Evolutionary conservation across 139 green algal species (phyloP).

Genomic region (Tetraselmis chui): DNA sequence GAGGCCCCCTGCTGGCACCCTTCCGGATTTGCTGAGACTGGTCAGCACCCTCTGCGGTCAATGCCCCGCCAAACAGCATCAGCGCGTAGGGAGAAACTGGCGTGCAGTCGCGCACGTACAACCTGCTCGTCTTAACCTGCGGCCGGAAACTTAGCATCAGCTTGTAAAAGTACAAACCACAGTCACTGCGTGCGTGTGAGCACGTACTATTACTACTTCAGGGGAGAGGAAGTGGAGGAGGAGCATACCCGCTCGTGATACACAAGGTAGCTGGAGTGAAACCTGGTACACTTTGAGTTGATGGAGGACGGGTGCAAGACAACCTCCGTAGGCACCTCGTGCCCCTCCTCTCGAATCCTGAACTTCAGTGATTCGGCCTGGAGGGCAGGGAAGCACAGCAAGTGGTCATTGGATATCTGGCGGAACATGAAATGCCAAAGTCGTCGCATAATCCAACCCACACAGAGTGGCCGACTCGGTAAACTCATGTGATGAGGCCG

Average conservation of each 20-base stretch:
- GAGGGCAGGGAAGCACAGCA: neutral
- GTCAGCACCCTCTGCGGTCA: conserved; percentile 17
- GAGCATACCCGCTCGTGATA: conserved; percentile 23
- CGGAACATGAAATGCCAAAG: no score
- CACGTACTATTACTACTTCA: no score
- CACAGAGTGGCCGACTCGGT: no score
- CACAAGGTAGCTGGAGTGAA: conserved; percentile 1
- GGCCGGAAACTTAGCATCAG: no score
- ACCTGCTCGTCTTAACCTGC: conserved; percentile 64
- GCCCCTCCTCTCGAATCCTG: neutral
- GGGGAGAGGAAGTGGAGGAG: no score
- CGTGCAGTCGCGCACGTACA: conserved; percentile 82
- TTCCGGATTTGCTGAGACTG: neutral
- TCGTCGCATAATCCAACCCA: no score
- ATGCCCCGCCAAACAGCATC: conserved; percentile 75
- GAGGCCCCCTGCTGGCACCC: no score
- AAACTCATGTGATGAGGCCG: no score
- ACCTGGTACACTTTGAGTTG: neutral
- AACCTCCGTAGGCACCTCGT: conserved; percentile 27
- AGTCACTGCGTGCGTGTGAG: no score
- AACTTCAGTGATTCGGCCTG: neutral
- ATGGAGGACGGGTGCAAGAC: neutral
- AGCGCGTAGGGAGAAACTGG: conserved; percentile 64
- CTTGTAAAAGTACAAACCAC: no score
- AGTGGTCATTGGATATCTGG: no score